These are phyloP conservation scores for Climacium dendroides DNA, from an alignment of 225 moss, liverwort and hornwort genomes.

Conservation along the genomic window DNA sequence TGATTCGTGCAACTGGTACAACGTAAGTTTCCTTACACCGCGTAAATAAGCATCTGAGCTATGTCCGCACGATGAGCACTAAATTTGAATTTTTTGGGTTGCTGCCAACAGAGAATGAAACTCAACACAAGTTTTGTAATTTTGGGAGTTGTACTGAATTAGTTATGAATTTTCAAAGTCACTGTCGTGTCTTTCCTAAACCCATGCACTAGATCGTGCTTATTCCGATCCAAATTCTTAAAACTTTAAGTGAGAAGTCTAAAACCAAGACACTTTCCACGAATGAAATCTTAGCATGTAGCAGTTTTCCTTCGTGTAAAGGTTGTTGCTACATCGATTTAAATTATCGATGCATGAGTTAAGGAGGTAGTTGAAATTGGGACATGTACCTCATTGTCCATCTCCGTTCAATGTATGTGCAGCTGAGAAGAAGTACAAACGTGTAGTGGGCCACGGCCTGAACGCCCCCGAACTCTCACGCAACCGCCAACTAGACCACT, in stretches of 20 bases:
- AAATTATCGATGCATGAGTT: not conserved
- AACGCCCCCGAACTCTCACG: slow-evolving; percentile 53
- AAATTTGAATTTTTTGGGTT: not conserved
- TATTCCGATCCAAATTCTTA: not conserved
- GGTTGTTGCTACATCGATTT: not conserved
- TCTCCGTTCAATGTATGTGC: not conserved
- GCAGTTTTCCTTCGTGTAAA: not conserved
- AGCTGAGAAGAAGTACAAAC: slow-evolving; percentile 60
- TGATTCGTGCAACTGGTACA: not conserved
- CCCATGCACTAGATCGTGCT: not conserved
- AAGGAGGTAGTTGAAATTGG: not conserved
- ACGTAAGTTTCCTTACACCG: not conserved
- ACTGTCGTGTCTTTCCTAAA: not conserved
- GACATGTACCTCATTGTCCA: not conserved
- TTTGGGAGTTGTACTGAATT: not conserved
- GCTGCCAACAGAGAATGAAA: not conserved
- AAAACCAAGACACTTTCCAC: not conserved
- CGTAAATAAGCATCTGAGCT: not conserved
- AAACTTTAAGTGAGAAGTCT: not conserved
- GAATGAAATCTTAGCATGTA: not conserved
- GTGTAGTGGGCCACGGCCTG: slow-evolving; percentile 63
- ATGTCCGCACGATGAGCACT: not conserved
- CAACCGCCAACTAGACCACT: slow-evolving; percentile 49
- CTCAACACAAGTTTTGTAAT: not conserved
- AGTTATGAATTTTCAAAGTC: not conserved